Evolutionary conservation across 129 eudicot species (phyloP).

Genomic region (Kitagawia praeruptora): DNA sequence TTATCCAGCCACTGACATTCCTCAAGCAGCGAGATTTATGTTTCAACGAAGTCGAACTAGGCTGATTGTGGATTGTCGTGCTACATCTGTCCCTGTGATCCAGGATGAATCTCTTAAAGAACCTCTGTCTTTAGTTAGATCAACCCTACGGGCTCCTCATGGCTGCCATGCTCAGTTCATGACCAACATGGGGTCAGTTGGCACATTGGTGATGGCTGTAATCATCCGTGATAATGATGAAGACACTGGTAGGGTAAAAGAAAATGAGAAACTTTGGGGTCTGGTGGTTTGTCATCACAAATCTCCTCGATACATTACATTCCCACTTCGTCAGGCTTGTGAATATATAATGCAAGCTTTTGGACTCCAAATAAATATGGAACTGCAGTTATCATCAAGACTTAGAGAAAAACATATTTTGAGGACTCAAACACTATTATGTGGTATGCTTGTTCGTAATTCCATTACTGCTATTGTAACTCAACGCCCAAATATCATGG

Average conservation of each 20-base stretch:
- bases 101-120: conserved; percentile 73
- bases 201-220: conserved; percentile 91
- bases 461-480: conserved; percentile 82
- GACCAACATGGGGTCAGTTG: conserved; percentile 98
- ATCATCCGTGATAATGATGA: conserved; percentile 73
- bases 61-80: conserved; percentile 82
- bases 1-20: conserved; percentile 96
- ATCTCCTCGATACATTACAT: conserved; percentile 67
- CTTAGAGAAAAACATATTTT: conserved; percentile 65
- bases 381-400: conserved; percentile 69
- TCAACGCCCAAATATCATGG: conserved; percentile 91
- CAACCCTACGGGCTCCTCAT: conserved; percentile 94
- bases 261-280: conserved; percentile 80
- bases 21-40: conserved; percentile 89
- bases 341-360: conserved; percentile 96
- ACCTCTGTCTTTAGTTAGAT: conserved; percentile 80
- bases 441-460: conserved; percentile 90
- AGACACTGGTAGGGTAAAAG: conserved; percentile 38
- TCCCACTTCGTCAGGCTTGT: conserved; percentile 90
- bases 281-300: conserved; percentile 96
- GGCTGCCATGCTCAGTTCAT: conserved; percentile 96
- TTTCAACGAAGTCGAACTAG: conserved; percentile 76
- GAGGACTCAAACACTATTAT: conserved; percentile 79
- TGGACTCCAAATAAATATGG: conserved; percentile 86
- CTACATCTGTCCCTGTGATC: conserved; percentile 52